A percentile compares a stretch with the other conserved stretches of the same genome.
phyloP scores from a whole-genome alignment of 192 early-diverging fungal genomes.

The Allomyces macrogynus region DNA sequence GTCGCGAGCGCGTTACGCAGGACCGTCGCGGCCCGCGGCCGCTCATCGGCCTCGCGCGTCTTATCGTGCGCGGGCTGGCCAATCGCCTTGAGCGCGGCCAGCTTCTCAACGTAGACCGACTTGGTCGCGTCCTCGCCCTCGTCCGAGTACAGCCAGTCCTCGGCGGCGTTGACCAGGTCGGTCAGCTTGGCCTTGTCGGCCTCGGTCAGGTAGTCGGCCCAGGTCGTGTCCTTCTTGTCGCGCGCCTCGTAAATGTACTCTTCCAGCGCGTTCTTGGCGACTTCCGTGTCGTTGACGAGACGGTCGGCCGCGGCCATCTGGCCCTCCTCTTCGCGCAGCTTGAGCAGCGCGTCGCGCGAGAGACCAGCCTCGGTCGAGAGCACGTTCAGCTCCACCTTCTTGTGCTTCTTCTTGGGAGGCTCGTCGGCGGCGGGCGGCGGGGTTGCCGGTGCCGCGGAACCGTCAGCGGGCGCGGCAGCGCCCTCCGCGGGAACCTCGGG shows the following conservation, averaged over 20 bases:
- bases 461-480: constrained; percentile 7
- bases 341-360: constrained; percentile 27
- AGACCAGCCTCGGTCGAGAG: constrained; percentile 37
- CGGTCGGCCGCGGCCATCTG: constrained; percentile 68
- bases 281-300: constrained; percentile 81
- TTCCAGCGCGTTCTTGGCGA: constrained; percentile 83
- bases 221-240: constrained; percentile 58
- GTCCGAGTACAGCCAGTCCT: constrained; percentile 91
- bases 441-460: constrained; percentile 1
- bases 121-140: constrained; percentile 86
- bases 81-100: constrained; percentile 51
- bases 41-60: constrained; percentile 63
- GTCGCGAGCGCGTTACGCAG: constrained; percentile 34
- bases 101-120: constrained; percentile 70
- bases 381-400: constrained; percentile 66
- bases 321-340: constrained; percentile 58
- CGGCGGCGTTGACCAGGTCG: constrained; percentile 46
- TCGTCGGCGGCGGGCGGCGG: constrained; percentile 6
- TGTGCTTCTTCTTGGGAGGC: constrained; percentile 83
- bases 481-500: constrained; percentile 10
- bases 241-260: constrained; percentile 96
- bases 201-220: constrained; percentile 53
- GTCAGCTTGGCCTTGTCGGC: constrained; percentile 47
- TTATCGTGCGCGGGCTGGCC: constrained; percentile 65
- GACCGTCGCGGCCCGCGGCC: constrained; percentile 60